These are phyloP conservation scores for Gentiana straminea DNA, from an alignment of 257 asterid species.

Conservation along the genomic window DNA sequence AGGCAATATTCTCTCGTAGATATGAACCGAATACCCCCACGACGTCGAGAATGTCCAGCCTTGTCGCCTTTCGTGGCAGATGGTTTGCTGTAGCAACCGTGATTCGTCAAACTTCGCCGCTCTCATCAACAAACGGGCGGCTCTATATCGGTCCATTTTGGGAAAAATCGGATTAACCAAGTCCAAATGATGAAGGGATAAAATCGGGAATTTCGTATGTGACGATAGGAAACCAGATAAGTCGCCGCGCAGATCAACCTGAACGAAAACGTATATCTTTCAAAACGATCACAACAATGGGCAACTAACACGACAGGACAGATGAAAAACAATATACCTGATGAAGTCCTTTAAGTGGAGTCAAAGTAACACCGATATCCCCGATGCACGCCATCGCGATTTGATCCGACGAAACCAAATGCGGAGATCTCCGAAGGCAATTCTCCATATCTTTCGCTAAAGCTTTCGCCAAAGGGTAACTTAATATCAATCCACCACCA, in stretches of 20 bases:
- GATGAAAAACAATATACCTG: conserved; percentile 26
- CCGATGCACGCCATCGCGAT: conserved; percentile 41
- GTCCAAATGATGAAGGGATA: conserved; percentile 75
- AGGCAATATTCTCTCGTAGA: conserved; percentile 38
- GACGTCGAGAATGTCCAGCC: conserved; percentile 49
- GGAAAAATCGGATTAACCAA: conserved; percentile 38
- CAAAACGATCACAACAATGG: too few species aligned
- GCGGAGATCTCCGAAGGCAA: conserved; percentile 37
- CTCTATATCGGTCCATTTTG: conserved; percentile 22
- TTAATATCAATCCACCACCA: conserved; percentile 57
- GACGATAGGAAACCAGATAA: conserved; percentile 59
- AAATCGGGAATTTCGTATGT: conserved; percentile 45
- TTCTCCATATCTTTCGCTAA: conserved; percentile 31
- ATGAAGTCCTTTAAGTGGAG: conserved; percentile 44
- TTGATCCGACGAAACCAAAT: conserved; percentile 34
- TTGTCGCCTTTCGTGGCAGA: conserved; percentile 26
- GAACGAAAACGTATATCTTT: not conserved
- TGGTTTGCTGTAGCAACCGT: conserved; percentile 43
- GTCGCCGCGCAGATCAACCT: conserved; percentile 53
- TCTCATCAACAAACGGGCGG: conserved; percentile 44
- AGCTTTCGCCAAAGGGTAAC: conserved; percentile 48
- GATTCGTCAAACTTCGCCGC: conserved; percentile 45
- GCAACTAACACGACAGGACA: too few species aligned
- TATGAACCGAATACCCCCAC: conserved; percentile 55
- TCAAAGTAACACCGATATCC: conserved; percentile 51